Percentiles rank a stretch among this genome's conserved stretches.
phyloP scores from a whole-genome alignment of 495 filamentous ascomycete species.

The Patellaria atrata region DNA sequence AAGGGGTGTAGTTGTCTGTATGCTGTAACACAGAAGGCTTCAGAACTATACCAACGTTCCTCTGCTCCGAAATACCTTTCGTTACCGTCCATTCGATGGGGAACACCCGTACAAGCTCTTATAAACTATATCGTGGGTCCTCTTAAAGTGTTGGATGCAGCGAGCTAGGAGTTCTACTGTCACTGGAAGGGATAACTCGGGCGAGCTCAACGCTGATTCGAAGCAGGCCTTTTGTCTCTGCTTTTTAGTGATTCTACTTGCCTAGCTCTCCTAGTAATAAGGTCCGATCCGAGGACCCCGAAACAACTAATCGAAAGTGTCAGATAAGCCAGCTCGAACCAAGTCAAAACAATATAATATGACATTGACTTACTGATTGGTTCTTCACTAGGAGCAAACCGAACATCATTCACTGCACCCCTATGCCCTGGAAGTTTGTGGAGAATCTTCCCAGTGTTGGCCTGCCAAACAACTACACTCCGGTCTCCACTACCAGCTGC shows the following conservation, averaged over 20 bases:
- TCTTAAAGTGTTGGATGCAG: too few relatives aligned
- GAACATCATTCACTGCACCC: conserved; percentile 88
- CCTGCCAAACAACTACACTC: conserved; percentile 82
- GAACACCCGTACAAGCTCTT: too few relatives aligned
- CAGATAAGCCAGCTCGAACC: not conserved
- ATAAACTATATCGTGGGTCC: too few relatives aligned
- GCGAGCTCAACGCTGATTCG: too few relatives aligned
- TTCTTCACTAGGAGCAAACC: conserved; percentile 70
- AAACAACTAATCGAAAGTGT: conserved; percentile 15
- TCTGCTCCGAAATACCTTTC: too few relatives aligned
- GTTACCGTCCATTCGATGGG: too few relatives aligned
- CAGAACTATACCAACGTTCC: too few relatives aligned
- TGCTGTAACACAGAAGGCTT: too few relatives aligned
- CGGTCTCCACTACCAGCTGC: conserved; percentile 82
- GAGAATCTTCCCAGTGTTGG: conserved; percentile 63
- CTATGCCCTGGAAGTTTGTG: conserved; percentile 95
- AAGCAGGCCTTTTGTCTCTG: too few relatives aligned
- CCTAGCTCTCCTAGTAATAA: conserved; percentile 27
- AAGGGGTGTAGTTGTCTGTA: too few relatives aligned
- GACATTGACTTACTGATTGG: conserved; percentile 62
- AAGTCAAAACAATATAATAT: conserved; percentile 4
- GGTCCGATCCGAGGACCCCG: conserved; percentile 26
- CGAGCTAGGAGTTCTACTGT: too few relatives aligned
- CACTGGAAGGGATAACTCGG: too few relatives aligned
- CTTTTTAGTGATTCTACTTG: conserved; percentile 23